Conservation (phyloP, 768 basidiomycete genomes). For the Naganishia onofrii region DNA sequence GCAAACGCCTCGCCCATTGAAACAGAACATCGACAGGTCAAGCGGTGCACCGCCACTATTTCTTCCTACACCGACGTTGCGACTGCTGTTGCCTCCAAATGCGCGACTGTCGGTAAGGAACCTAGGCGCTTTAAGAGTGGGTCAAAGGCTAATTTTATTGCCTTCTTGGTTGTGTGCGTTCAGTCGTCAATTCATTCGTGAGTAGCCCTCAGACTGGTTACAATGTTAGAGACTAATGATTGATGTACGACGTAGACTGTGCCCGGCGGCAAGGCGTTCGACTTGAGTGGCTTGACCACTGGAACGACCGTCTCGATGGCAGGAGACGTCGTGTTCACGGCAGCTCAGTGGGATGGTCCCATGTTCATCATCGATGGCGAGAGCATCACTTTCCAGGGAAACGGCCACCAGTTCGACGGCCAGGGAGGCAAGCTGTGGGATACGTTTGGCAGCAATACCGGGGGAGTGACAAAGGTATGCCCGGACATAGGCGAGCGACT, state of each 20-base stretch:
- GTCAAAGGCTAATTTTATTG: background rate
- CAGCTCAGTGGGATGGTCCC: constrained; percentile 47
- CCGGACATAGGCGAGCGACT: background rate
- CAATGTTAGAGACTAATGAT: background rate
- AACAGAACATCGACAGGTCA: constrained; percentile 7
- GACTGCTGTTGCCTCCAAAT: constrained; percentile 56
- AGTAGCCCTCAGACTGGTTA: background rate
- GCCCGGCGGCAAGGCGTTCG: constrained; percentile 59
- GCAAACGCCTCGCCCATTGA: constrained; percentile 21
- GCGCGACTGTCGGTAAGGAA: constrained; percentile 60
- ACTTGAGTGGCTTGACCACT: constrained; percentile 54
- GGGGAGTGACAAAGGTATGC: constrained; percentile 6
- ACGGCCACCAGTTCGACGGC: constrained; percentile 55
- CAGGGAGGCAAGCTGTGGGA: constrained; percentile 50
- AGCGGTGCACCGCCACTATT: constrained; percentile 58
- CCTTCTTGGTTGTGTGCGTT: background rate
- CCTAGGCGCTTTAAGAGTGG: constrained; percentile 57
- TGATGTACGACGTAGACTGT: constrained; percentile 16
- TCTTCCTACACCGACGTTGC: constrained; percentile 59
- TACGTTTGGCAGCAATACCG: background rate
- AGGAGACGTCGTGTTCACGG: constrained; percentile 63
- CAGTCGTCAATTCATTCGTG: constrained; percentile 19
- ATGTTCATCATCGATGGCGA: constrained; percentile 29
- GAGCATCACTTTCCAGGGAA: constrained; percentile 52
- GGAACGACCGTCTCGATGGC: constrained; percentile 64